Base-by-base conservation (phyloP, 1,284 basidiomycete species). In the Cryptococcus sp. region DNA sequence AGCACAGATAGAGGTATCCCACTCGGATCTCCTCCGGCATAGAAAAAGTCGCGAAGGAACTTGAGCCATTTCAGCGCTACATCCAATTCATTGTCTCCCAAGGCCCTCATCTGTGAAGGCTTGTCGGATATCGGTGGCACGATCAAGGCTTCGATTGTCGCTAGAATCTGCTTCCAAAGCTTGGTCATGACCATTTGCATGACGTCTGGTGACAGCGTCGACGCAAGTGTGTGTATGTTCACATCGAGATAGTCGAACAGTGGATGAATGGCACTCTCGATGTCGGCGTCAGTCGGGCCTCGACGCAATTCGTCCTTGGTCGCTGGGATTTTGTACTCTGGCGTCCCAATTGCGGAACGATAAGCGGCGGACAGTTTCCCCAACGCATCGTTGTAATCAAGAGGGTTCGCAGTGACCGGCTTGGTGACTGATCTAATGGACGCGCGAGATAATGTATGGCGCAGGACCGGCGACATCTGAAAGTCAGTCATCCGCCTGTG, bases 41-140 rank as follows among this genome's bases (percentile, higher is more conserved):
- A 88, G 82, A 98, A 97, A 81, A 94, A 99, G 76, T 95, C 91
- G 55, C 89, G 84, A 71, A 99, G 74, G 81, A 96, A 96, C 89
- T 92, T 93, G 52, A 98, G 79, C 96, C 96, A 99, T 74, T 94
- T 96, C 81, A 98, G 93, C 11, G 94, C 95, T 56, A 99, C 89
- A 72, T 98, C 95, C 27, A 98, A 90, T 80, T 98, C 95, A 79
- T 95, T 93, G 70, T 96, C 94, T 39, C 84, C 87, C 68, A 99
- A 76, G 15, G 93, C 88, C 64, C 88, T 88, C 91, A 98, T 90
- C 57, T 91, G 88, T 55, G 92, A 93, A 10, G 88, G 83, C n/a
- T 86, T 82, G 63, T 96, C 93, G 6, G 90, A 91, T 55, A 99
- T 79, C 1, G 94, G 91, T 3, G 96, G 96, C 5, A 99, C 87